These are phyloP conservation scores for Tulasnella sp. DNA, from an alignment of 768 basidiomycete species.

Conservation along the genomic window DNA sequence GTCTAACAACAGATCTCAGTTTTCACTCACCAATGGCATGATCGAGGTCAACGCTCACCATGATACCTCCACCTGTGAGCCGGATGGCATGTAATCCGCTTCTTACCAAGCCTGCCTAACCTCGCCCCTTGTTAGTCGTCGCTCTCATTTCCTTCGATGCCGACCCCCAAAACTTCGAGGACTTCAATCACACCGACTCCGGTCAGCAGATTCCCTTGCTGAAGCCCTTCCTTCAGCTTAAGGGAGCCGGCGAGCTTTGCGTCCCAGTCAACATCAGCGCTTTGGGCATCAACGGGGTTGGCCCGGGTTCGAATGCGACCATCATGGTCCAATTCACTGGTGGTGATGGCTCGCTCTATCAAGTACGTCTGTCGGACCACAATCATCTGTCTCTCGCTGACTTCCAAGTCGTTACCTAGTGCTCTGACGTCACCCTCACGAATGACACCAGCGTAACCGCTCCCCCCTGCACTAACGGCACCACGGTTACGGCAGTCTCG, in stretches of 20 bases:
- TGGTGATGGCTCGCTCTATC: slow-evolving; percentile 61
- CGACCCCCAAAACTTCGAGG: slow-evolving; percentile 49
- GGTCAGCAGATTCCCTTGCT: slow-evolving; percentile 26
- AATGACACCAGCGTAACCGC: neutral
- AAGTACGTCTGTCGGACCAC: slow-evolving; percentile 32
- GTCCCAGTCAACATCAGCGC: slow-evolving; percentile 49
- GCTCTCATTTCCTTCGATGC: slow-evolving; percentile 34
- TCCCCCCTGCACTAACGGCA: neutral
- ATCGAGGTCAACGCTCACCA: slow-evolving; percentile 58
- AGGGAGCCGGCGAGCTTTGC: slow-evolving; percentile 53
- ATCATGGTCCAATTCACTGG: slow-evolving; percentile 56
- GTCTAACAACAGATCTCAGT: slow-evolving; percentile 45
- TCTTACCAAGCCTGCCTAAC: neutral
- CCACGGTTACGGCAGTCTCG: neutral
- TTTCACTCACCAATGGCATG: slow-evolving; percentile 52
- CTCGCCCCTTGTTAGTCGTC: slow-evolving; percentile 27
- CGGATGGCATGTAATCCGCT: neutral
- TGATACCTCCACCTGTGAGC: slow-evolving; percentile 44
- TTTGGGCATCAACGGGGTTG: slow-evolving; percentile 38
- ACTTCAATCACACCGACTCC: slow-evolving; percentile 41
- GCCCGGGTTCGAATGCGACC: slow-evolving; percentile 63
- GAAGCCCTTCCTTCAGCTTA: slow-evolving; percentile 38
- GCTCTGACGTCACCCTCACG: slow-evolving; percentile 5
- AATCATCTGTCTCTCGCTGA: neutral
- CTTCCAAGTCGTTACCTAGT: neutral